Conservation (phyloP, 2,329 filamentous ascomycete genomes). For the Fusarium sp. region DNA sequence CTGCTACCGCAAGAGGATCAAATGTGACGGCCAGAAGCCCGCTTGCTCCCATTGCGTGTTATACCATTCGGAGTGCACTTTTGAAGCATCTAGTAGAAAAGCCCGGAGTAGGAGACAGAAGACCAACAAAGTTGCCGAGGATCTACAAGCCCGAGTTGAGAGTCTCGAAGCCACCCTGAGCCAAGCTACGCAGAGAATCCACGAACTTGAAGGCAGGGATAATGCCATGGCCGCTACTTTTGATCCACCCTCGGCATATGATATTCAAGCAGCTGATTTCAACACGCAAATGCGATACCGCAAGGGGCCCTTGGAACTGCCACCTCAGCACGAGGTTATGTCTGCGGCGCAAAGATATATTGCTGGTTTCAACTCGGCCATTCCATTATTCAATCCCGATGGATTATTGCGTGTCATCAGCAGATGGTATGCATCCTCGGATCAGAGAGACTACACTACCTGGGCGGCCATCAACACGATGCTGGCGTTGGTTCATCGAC, state of each 20-base stretch:
- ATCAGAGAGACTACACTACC: not conserved
- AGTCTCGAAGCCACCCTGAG: not conserved
- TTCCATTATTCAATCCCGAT: constrained; percentile 21
- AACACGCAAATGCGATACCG: rapidly evolving
- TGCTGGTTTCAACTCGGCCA: constrained; percentile 6
- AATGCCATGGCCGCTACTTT: not conserved
- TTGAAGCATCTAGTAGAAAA: constrained; percentile 9
- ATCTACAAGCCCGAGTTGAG: not conserved
- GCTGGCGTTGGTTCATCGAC: constrained; percentile 21
- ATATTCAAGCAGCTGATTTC: not conserved
- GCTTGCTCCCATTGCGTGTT: constrained; percentile 21
- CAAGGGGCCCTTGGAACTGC: not conserved
- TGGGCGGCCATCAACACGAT: constrained; percentile 30
- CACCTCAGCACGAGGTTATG: not conserved
- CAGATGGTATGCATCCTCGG: constrained; percentile 4
- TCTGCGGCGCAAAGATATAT: constrained; percentile 5
- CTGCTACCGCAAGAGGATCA: constrained; percentile 30
- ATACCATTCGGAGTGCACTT: constrained; percentile 6
- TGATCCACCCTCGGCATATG: rapidly evolving
- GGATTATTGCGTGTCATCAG: not conserved
- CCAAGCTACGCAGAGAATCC: not conserved
- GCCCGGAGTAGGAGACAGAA: not conserved
- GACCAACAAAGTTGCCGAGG: rapidly evolving
- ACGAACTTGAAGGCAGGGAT: not conserved
- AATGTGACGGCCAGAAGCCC: constrained; percentile 23